These are phyloP conservation scores for Phialophora tarda DNA, from an alignment of 2,329 filamentous ascomycete genomes.

Conservation along the genomic window DNA sequence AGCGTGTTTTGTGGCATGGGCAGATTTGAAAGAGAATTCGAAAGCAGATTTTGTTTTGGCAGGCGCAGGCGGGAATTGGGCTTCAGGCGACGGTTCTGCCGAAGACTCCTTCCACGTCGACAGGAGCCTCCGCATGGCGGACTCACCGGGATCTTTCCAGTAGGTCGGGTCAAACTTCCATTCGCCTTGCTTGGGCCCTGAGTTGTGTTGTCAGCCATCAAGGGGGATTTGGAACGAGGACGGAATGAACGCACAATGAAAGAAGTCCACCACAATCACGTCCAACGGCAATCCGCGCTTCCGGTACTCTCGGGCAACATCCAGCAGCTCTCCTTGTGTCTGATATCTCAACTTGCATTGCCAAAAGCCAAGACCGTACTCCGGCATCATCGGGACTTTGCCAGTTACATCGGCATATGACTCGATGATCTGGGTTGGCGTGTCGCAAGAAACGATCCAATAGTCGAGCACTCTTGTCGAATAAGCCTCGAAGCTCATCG, in stretches of 20 bases:
- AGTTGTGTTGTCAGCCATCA: neutral
- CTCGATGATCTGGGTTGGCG: slow-evolving; percentile 61
- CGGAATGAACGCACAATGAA: slow-evolving; percentile 55
- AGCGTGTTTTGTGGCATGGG: slow-evolving; percentile 14
- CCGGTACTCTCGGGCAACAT: slow-evolving; percentile 65
- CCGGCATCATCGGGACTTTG: slow-evolving; percentile 69
- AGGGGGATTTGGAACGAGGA: neutral
- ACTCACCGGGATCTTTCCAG: slow-evolving; percentile 66
- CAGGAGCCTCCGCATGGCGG: slow-evolving; percentile 30
- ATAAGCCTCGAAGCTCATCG: slow-evolving; percentile 66
- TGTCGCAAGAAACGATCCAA: slow-evolving; percentile 66
- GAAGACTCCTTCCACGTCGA: slow-evolving; percentile 30
- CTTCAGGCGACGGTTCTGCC: slow-evolving; percentile 18
- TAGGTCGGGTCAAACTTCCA: slow-evolving; percentile 69
- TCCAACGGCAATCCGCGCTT: slow-evolving; percentile 63
- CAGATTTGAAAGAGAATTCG: slow-evolving; percentile 15
- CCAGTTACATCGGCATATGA: slow-evolving; percentile 64
- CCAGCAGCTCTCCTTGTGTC: slow-evolving; percentile 67
- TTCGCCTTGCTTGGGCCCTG: slow-evolving; percentile 66
- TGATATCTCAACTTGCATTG: slow-evolving; percentile 71
- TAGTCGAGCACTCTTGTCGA: slow-evolving; percentile 66
- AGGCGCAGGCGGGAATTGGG: slow-evolving; percentile 9
- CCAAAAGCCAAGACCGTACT: slow-evolving; percentile 72
- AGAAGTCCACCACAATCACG: slow-evolving; percentile 71
- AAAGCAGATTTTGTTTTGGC: slow-evolving; percentile 18